phyloP scores from a whole-genome alignment of 148 eudicot genomes.

The Rhododendron williamsianum region DNA sequence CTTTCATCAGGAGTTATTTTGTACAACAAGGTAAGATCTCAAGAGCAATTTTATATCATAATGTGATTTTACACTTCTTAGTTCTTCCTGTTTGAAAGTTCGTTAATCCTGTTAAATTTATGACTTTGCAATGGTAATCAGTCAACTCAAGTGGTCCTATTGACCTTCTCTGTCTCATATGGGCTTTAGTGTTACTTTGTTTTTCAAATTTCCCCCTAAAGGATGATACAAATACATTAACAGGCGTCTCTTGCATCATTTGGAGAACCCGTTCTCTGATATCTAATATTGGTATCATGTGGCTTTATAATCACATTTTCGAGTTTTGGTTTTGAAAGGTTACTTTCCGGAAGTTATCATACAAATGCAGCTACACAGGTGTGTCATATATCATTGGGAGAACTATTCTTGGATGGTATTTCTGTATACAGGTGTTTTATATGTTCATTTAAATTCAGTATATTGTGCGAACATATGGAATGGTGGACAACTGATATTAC shows the following conservation, averaged over 20 bases:
- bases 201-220: background rate
- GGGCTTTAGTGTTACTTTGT: background rate
- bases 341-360: background rate
- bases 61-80: background rate
- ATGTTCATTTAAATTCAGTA: background rate
- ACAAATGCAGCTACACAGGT: background rate
- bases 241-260: background rate
- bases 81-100: background rate
- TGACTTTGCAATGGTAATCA: background rate
- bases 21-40: slow-evolving; percentile 66
- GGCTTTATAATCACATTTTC: background rate
- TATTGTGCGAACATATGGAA: background rate
- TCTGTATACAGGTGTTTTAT: background rate
- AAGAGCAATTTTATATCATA: background rate
- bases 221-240: background rate
- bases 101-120: background rate
- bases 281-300: background rate
- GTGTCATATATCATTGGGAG: background rate
- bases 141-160: background rate
- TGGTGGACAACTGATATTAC: background rate
- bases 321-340: background rate
- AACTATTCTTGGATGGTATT: background rate
- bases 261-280: background rate
- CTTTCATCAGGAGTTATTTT: slow-evolving; percentile 87
- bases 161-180: background rate